Evolutionary conservation across 306 rosid genomes (phyloP).

Genomic region (Inga laurina): DNA sequence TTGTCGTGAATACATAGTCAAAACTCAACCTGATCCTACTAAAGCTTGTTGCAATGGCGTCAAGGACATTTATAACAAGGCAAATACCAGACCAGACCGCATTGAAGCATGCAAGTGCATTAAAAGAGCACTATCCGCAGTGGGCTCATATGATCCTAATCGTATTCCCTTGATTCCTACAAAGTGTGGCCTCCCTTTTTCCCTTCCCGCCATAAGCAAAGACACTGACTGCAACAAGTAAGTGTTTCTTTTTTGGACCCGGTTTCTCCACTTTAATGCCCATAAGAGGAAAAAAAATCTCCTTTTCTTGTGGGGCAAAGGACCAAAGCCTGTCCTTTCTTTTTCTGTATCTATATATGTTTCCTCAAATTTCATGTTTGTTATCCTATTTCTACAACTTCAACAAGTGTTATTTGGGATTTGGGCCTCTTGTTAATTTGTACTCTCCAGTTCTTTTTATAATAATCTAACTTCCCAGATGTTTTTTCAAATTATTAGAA

Average conservation of each 20-base stretch:
- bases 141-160: slow-evolving; percentile 24
- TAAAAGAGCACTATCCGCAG: not conserved
- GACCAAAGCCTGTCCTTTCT: no score
- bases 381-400: not conserved
- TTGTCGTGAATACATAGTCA: slow-evolving; percentile 10
- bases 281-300: no score
- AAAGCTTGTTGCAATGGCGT: slow-evolving; percentile 19
- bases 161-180: slow-evolving; percentile 23
- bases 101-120: slow-evolving; percentile 23
- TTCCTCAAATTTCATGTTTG: not conserved
- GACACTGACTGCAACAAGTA: slow-evolving; percentile 22
- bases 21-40: not conserved
- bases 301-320: no score
- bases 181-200: not conserved
- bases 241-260: not conserved
- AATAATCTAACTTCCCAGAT: no score
- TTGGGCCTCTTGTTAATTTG: no score
- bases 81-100: not conserved
- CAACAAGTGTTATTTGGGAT: not conserved
- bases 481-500: no score
- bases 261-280: no score
- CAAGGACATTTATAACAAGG: not conserved
- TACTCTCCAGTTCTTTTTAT: no score
- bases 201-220: slow-evolving; percentile 30
- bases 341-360: not conserved